Conservation (phyloP, 305 asterid genomes). For the Plantago coronopus region DNA sequence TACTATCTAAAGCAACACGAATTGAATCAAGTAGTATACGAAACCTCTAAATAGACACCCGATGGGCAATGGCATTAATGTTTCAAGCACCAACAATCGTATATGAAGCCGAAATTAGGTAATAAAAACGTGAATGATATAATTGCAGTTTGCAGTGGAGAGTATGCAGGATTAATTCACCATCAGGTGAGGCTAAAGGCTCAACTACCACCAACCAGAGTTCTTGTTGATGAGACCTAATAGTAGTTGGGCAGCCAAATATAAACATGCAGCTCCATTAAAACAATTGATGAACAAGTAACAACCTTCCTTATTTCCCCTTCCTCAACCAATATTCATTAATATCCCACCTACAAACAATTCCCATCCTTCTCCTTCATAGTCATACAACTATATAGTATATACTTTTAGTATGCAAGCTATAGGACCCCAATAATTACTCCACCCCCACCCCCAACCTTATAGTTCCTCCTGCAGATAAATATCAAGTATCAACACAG, state of each 20-base stretch:
- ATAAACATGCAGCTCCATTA: background rate
- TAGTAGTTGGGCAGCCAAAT: slow-evolving; percentile 6
- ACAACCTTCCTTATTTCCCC: slow-evolving; percentile 10
- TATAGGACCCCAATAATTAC: background rate
- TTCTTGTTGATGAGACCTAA: background rate
- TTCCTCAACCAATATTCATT: slow-evolving; percentile 6
- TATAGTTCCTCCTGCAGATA: background rate
- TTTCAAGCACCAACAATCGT: no score
- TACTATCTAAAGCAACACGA: no score
- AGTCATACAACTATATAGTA: background rate
- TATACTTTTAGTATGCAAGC: no score
- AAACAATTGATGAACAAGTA: slow-evolving; percentile 3
- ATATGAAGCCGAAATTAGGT: no score
- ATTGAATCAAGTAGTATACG: no score
- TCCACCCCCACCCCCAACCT: slow-evolving; percentile 5
- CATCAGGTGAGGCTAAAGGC: slow-evolving; percentile 4
- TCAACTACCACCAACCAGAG: slow-evolving; percentile 10
- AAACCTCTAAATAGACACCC: no score
- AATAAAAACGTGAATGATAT: no score
- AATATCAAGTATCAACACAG: slow-evolving; percentile 21
- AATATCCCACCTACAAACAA: slow-evolving; percentile 3
- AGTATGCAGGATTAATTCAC: background rate
- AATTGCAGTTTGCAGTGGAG: no score
- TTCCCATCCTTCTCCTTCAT: slow-evolving; percentile 1
- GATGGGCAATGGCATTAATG: no score